A percentile compares a stretch with the other conserved stretches of the same genome.
These are phyloP conservation scores for Cladochytrium replicatum DNA, from an alignment of 192 early-diverging fungal genomes.

Conservation along the genomic window DNA sequence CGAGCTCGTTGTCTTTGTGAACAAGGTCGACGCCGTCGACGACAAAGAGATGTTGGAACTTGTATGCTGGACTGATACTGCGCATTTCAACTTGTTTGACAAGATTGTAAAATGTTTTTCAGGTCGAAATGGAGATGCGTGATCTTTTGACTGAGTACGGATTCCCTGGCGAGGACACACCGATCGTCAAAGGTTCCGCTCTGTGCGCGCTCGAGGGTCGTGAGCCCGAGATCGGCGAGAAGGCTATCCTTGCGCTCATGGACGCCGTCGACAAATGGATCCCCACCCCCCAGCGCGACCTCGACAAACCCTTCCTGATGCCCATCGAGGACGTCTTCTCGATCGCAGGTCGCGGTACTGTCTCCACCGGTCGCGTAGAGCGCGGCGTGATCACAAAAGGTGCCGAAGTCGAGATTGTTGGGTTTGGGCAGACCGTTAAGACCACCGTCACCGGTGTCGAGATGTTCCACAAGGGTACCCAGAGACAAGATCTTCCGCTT, in stretches of 20 bases:
- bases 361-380: slow-evolving; percentile 90
- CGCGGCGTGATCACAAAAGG: slow-evolving; percentile 89
- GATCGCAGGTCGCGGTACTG: slow-evolving; percentile 95
- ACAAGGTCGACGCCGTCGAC: slow-evolving; percentile 96
- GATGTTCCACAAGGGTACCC: slow-evolving; percentile 97
- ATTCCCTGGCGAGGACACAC: slow-evolving; percentile 84
- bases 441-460: slow-evolving; percentile 96
- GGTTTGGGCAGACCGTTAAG: slow-evolving; percentile 79
- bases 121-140: slow-evolving; percentile 97
- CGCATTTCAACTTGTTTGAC: slow-evolving; percentile 8
- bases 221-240: slow-evolving; percentile 80
- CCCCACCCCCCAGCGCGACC: slow-evolving; percentile 82
- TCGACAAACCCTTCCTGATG: slow-evolving; percentile 99
- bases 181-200: slow-evolving; percentile 87
- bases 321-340: slow-evolving; percentile 98
- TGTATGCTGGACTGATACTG: no score
- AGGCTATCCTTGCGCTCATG: slow-evolving; percentile 88
- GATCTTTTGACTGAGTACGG: slow-evolving; percentile 85
- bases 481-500: no score
- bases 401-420: slow-evolving; percentile 93
- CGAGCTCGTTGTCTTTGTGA: slow-evolving; percentile 91
- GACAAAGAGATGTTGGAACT: slow-evolving; percentile 97
- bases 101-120: no score
- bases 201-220: slow-evolving; percentile 89
- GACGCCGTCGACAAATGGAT: slow-evolving; percentile 83